Evolutionary conservation across 1,139 yeast genomes (phyloP), one percentile per base, ranked within the genome.

Genomic region (Hyphopichia pseudoburtonii): DNA sequence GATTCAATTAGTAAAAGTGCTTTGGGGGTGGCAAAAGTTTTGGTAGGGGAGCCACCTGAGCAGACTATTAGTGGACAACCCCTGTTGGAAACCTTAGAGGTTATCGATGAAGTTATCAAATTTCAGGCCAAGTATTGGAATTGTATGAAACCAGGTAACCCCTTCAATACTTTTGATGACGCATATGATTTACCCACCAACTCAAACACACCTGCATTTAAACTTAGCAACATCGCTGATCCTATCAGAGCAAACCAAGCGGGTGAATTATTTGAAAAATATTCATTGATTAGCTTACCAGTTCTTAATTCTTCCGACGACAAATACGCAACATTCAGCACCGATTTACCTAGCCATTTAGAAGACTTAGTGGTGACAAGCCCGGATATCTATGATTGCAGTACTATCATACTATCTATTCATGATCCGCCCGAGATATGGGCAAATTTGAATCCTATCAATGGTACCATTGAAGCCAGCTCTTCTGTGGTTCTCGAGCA

Each of bases 31-130:
- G 86, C 97, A 7, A 89, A 89, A 56, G 94, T 87, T 0, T 68
- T 94, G 35, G 75, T 94, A 23, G 98, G 98, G 3, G 98, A 92
- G 55, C 95, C 97, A 4, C 97, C 98, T 1, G 95, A 86, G 42
- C 78, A 78, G 47, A 73, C 89, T 15, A 68, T 73, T 30, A 62
- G 73, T 3, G 63, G 64, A 17, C 75, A 80, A 37, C 95, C 95
- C 3, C 80, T 81, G 42, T 73, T 83, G 6, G 92, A 85, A 46
- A 84, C 96, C 0, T 73, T 92, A n/a, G 87, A 82, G 51, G 87
- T 83, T n/a, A 76, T 94, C 14, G 90, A 86, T 48, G 86, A 85
- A 48, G 97, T 94, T 2, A 76, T 84, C 31, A 78, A 80, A 48
- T 68, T 80, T 30, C 98, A 92, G 52, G 81, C 96, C 2, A 80